Percentiles rank a stretch among this genome's conserved stretches.
These are phyloP conservation scores for Cydonia oblonga DNA, from an alignment of 331 rosid genomes.

Conservation along the genomic window DNA sequence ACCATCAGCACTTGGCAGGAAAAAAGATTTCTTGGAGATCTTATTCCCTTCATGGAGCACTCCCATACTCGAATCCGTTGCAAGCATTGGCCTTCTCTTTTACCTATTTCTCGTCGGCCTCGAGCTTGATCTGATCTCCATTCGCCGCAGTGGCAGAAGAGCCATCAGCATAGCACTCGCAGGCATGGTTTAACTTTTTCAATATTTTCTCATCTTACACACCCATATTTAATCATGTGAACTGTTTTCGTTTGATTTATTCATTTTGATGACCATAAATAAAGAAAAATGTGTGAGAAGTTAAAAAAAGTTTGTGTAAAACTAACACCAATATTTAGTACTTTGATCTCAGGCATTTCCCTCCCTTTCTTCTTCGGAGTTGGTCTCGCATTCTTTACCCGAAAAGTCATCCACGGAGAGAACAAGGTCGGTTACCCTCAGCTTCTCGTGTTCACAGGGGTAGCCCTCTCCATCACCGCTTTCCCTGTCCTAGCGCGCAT, in stretches of 20 bases:
- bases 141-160: slow-evolving; percentile 35
- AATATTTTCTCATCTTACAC: too few species aligned
- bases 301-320: too few species aligned
- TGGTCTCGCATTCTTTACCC: slow-evolving; percentile 29
- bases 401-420: slow-evolving; percentile 5
- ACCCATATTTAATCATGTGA: too few species aligned
- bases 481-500: slow-evolving; percentile 56
- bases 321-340: too few species aligned
- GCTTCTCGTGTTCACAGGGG: slow-evolving; percentile 36
- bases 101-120: slow-evolving; percentile 47
- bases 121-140: slow-evolving; percentile 34
- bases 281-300: too few species aligned
- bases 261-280: too few species aligned
- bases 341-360: slow-evolving; percentile 22
- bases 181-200: slow-evolving; percentile 10
- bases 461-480: slow-evolving; percentile 45
- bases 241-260: too few species aligned
- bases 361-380: slow-evolving; percentile 33
- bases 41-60: slow-evolving; percentile 51
- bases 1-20: slow-evolving; percentile 44
- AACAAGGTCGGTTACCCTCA: slow-evolving; percentile 16
- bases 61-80: slow-evolving; percentile 34
- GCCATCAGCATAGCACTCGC: slow-evolving; percentile 42
- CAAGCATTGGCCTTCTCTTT: slow-evolving; percentile 47
- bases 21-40: slow-evolving; percentile 7